Evolutionary conservation across 2,329 filamentous ascomycete genomes (phyloP), one percentile per base, ranked within the genome.

Genomic region (Stemphylium beticola): DNA sequence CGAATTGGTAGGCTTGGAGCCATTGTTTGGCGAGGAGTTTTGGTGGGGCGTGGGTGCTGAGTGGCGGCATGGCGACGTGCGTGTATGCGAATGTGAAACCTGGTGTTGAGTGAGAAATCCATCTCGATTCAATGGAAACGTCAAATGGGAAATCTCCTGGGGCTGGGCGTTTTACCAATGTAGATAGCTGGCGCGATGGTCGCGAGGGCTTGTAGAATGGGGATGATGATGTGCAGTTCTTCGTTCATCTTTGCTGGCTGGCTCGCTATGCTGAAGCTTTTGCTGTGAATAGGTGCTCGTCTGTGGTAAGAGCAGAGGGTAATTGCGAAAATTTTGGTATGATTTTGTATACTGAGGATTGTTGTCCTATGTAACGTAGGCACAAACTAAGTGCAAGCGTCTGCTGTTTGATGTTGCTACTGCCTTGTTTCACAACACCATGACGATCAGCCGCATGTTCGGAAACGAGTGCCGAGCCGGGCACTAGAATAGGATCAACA

Each of bases 11-110:
- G 29, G 74, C 74, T 53, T 74, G 68, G 4, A 76, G 61, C 74
- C 74, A 78, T 61, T 76, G 74, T 53, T 71, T 74, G 14, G 74
- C 74, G 57, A 76, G 71, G 33, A 72, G 53, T 48, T 71, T 71
- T 4, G 60, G 60, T 5, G 68, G 61, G 10, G 74, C 73, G 55
- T 76, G 68, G 10, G 57, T 54, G 26, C 69, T 56, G 45, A 77
- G 58, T 2, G 75, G 73, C 11, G 74, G 66, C 5, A 77, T 67
- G 37, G 73, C 69, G n/a, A 74, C 71, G 53, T 71, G 58, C 47
- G 64, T 73, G 58, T 77, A 73, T n/a, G 66, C 60, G 20, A 69
- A 72, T 10, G 61, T 67, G n/a, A 71, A 60, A 29, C 66, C 68
- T 69, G 31, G 14, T 1, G 4, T 2, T 3, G 6, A 2, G 12